Conservation (phyloP, 352 stramenopile species). For the Phytophthora sp. region DNA sequence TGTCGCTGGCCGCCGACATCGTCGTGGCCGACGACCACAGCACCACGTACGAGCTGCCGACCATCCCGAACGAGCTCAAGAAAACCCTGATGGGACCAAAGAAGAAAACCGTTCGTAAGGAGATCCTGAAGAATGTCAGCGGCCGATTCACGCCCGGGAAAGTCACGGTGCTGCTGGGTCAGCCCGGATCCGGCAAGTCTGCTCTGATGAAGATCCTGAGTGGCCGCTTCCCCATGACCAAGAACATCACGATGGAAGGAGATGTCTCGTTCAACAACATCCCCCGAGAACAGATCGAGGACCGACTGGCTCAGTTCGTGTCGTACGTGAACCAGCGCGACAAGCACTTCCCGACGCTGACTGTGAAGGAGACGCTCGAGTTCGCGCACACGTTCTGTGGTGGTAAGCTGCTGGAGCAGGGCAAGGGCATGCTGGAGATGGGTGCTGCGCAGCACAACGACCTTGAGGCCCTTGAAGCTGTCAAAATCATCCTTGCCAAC, state of each 20-base stretch:
- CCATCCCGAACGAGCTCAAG: not conserved
- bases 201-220: constrained; percentile 29
- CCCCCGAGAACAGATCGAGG: not conserved
- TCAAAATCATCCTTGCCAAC: constrained; percentile 23
- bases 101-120: constrained; percentile 1
- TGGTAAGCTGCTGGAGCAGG: constrained; percentile 11
- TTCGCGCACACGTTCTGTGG: constrained; percentile 43
- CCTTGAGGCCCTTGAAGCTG: constrained; percentile 10
- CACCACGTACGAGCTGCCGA: not conserved
- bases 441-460: not conserved
- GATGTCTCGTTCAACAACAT: constrained; percentile 12
- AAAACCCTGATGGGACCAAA: not conserved
- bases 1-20: not conserved
- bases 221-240: constrained; percentile 14
- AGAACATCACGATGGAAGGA: constrained; percentile 14
- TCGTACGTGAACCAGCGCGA: too few species aligned
- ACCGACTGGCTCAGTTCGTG: constrained; percentile 35
- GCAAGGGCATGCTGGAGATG: constrained; percentile 1
- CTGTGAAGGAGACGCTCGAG: constrained; percentile 54
- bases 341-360: constrained; percentile 54
- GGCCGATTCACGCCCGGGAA: constrained; percentile 16
- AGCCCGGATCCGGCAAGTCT: constrained; percentile 10
- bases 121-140: constrained; percentile 15
- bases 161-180: constrained; percentile 14
- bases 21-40: not conserved